Evolutionary conservation across 805 yeast genomes (phyloP).

Genomic region (Pichia rugopelliculosa): DNA sequence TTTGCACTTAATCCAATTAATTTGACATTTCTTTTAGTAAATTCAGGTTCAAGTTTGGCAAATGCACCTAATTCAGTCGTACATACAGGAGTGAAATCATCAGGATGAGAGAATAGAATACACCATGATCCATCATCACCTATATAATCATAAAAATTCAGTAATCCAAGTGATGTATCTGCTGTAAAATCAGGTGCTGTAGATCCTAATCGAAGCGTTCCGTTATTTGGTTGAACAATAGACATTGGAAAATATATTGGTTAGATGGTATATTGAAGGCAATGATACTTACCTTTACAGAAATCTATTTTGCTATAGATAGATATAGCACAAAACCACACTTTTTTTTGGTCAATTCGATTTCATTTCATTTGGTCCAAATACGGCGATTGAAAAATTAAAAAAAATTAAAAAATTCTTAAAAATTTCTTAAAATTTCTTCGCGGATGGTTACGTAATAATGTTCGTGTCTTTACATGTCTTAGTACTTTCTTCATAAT

Average conservation of each 20-base stretch:
- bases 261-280: not conserved
- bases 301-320: too few species aligned
- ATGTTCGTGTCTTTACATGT: too few species aligned
- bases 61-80: slow-evolving; percentile 76
- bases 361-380: too few species aligned
- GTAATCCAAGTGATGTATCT: slow-evolving; percentile 55
- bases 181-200: slow-evolving; percentile 63
- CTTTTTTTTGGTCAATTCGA: not conserved
- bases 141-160: slow-evolving; percentile 56
- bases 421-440: too few species aligned
- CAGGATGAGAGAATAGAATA: slow-evolving; percentile 68
- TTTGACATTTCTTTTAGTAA: slow-evolving; percentile 55
- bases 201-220: slow-evolving; percentile 46
- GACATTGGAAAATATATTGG: slow-evolving; percentile 35
- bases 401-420: too few species aligned
- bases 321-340: too few species aligned
- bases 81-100: slow-evolving; percentile 73
- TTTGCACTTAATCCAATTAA: slow-evolving; percentile 65
- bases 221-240: slow-evolving; percentile 33
- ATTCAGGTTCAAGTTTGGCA: slow-evolving; percentile 64
- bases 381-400: not conserved
- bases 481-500: not conserved
- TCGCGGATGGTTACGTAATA: not conserved
- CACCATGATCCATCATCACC: slow-evolving; percentile 48
- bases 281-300: too few species aligned